phyloP scores from a whole-genome alignment of 1,284 basidiomycete species.

The Moniliophthora roreri region DNA sequence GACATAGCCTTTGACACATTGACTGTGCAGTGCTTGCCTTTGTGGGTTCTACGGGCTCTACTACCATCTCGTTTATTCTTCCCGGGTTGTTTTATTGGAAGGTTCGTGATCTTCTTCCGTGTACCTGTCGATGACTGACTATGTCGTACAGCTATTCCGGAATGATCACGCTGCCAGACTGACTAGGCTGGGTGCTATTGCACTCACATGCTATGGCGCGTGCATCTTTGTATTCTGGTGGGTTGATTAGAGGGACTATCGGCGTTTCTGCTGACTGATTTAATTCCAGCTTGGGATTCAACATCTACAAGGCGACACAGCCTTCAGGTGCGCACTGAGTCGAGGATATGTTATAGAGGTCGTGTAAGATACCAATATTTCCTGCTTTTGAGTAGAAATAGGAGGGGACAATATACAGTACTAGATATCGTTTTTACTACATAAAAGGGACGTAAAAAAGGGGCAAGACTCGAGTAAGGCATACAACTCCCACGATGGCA shows the following conservation, averaged over 20 bases:
- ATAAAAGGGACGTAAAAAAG: background rate
- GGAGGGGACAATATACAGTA: no score
- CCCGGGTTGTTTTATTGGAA: conserved; percentile 87
- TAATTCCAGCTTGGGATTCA: conserved; percentile 63
- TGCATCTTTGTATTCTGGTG: conserved; percentile 87
- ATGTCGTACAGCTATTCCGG: conserved; percentile 72
- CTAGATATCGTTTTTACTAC: background rate
- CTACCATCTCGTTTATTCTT: conserved; percentile 96
- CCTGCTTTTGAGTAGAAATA: no score
- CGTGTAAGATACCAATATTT: conserved; percentile 1
- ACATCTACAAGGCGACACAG: conserved; percentile 64
- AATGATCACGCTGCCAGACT: conserved; percentile 57
- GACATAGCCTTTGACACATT: background rate
- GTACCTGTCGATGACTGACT: conserved; percentile 17
- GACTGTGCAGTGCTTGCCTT: conserved; percentile 79
- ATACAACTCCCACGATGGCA: background rate
- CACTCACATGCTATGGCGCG: conserved; percentile 75
- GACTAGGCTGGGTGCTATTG: conserved; percentile 65
- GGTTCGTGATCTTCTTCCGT: conserved; percentile 34
- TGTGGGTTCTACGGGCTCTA: conserved; percentile 95
- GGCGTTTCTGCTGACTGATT: conserved; percentile 9
- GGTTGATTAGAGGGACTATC: conserved; percentile 28
- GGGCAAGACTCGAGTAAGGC: no score
- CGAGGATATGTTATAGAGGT: background rate
- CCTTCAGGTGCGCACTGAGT: conserved; percentile 13